Evolutionary conservation across 73 alveolate species (phyloP).

Genomic region (Paramecium pentaurelia): DNA sequence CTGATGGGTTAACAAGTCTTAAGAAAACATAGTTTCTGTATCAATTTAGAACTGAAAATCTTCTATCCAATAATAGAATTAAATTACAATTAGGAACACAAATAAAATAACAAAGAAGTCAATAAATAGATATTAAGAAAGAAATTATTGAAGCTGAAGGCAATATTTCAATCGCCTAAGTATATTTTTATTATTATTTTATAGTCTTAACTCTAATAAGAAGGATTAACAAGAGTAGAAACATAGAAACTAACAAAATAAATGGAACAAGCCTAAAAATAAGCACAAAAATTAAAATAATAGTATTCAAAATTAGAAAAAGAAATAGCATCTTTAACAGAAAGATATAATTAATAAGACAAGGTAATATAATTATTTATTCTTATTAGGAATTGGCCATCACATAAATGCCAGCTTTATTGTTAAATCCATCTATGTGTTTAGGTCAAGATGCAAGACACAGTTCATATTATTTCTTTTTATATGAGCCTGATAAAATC

Average conservation of each 20-base stretch:
- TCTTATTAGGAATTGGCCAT: slow-evolving; percentile 18
- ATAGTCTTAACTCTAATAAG: background rate
- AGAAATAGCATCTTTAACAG: background rate
- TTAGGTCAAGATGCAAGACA: background rate
- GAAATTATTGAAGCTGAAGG: background rate
- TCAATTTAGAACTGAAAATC: slow-evolving; percentile 39
- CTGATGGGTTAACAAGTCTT: background rate
- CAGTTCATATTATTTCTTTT: background rate
- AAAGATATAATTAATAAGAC: slow-evolving; percentile 36
- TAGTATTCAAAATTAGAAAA: background rate
- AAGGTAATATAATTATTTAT: background rate
- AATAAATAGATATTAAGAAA: background rate
- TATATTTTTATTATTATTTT: background rate
- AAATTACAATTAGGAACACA: background rate
- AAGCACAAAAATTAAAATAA: background rate
- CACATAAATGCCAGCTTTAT: slow-evolving; percentile 24
- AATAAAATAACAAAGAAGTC: slow-evolving; percentile 32
- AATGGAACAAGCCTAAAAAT: background rate
- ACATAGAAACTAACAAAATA: background rate
- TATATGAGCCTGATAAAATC: slow-evolving; percentile 40
- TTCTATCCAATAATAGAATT: slow-evolving; percentile 19
- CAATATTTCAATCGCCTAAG: background rate
- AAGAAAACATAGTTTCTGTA: slow-evolving; percentile 7
- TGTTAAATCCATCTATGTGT: slow-evolving; percentile 29
- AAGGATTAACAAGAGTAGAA: slow-evolving; percentile 11